Evolutionary conservation across 192 early-diverging fungal genomes (phyloP).

Genomic region (Podila verticillata): DNA sequence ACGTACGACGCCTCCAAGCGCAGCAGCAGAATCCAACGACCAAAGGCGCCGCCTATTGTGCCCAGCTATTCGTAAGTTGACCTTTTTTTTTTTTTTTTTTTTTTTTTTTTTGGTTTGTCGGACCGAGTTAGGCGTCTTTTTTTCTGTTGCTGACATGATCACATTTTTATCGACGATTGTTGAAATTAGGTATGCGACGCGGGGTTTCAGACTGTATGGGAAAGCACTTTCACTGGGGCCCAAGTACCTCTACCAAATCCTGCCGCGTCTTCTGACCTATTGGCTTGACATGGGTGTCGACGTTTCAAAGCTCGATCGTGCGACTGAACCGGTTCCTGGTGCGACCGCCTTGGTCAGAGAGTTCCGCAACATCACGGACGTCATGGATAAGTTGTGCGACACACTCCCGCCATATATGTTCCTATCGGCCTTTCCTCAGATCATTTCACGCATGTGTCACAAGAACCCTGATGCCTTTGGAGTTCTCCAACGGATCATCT

Average conservation of each 20-base stretch:
- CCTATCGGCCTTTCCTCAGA: slow-evolving; percentile 84
- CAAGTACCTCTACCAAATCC: slow-evolving; percentile 83
- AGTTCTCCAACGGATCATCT: slow-evolving; percentile 76
- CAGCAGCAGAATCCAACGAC: background rate
- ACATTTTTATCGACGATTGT: too few species aligned
- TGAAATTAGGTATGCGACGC: slow-evolving; percentile 13
- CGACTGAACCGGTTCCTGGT: too few species aligned
- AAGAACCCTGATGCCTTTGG: slow-evolving; percentile 69
- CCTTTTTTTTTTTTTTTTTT: too few species aligned
- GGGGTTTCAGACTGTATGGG: slow-evolving; percentile 25
- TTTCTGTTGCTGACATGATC: background rate
- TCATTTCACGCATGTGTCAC: slow-evolving; percentile 89
- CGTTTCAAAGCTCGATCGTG: background rate
- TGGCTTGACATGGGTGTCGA: slow-evolving; percentile 81
- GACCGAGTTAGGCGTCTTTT: too few species aligned
- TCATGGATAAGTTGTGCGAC: slow-evolving; percentile 60
- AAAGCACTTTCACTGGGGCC: slow-evolving; percentile 72
- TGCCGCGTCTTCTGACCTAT: slow-evolving; percentile 85
- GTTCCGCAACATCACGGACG: slow-evolving; percentile 62
- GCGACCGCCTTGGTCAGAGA: background rate
- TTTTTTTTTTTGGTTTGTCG: too few species aligned
- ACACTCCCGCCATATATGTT: slow-evolving; percentile 48
- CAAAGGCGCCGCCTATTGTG: too few species aligned
- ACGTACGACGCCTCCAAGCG: slow-evolving; percentile 48
- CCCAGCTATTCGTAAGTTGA: background rate